Evolutionary conservation across 2,329 filamentous ascomycete species (phyloP).

Genomic region (Trichoderma atrobrunneum): DNA sequence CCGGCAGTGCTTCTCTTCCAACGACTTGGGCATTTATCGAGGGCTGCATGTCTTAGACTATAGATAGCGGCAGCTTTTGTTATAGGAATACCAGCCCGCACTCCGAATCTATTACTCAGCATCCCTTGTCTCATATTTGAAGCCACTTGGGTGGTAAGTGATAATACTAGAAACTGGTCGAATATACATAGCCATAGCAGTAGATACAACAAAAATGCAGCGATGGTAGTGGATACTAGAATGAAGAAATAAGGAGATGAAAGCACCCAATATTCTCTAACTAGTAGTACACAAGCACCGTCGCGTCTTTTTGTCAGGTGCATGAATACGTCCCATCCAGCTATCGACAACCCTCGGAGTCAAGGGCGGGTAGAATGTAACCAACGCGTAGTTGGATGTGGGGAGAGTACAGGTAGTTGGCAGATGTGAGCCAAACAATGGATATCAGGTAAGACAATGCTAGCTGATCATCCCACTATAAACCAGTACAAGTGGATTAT

Average conservation of each 20-base stretch:
- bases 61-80: neutral
- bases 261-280: neutral
- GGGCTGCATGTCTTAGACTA: neutral
- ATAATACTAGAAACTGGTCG: too few relatives aligned
- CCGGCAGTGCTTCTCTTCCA: conserved; percentile 27
- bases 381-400: neutral
- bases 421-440: neutral
- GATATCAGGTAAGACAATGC: neutral
- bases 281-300: neutral
- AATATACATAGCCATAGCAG: too few relatives aligned
- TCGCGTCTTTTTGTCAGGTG: neutral
- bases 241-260: too few relatives aligned
- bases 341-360: neutral
- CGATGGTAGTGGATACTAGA: neutral
- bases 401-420: neutral
- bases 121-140: too few relatives aligned
- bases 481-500: neutral
- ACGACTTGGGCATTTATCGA: conserved; percentile 23
- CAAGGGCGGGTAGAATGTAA: neutral
- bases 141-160: too few relatives aligned
- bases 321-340: neutral
- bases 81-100: neutral
- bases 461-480: neutral
- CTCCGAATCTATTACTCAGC: too few relatives aligned
- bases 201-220: too few relatives aligned